Percentiles rank a stretch among this genome's conserved stretches.
phyloP scores from a whole-genome alignment of 2,329 filamentous ascomycete species.

The Ceratocystiopsis minuta region DNA sequence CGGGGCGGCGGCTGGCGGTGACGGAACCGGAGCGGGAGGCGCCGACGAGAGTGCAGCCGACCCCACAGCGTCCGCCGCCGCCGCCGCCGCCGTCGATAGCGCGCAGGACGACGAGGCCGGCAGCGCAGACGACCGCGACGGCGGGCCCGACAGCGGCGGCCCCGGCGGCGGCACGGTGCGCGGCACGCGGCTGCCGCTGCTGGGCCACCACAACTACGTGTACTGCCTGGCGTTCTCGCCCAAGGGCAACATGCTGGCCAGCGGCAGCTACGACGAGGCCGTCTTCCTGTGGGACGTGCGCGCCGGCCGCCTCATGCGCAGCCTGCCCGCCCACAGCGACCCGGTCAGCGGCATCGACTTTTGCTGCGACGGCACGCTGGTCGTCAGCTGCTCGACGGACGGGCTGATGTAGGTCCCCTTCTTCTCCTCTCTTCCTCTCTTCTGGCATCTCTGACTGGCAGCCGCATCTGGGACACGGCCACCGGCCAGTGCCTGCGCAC shows the following conservation, averaged over 20 bases:
- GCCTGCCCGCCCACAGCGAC: constrained; percentile 83
- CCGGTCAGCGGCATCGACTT: constrained; percentile 91
- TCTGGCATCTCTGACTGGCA: constrained; percentile 13
- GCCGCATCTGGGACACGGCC: constrained; percentile 84
- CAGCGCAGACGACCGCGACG: constrained; percentile 2
- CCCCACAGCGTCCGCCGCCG: too few species aligned
- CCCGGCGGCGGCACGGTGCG: constrained; percentile 9
- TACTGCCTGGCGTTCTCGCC: constrained; percentile 92
- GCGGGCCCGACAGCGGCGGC: background rate
- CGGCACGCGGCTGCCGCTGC: constrained; percentile 36
- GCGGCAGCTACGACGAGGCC: constrained; percentile 90
- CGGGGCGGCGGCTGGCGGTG: constrained; percentile 5
- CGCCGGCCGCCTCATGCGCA: constrained; percentile 72
- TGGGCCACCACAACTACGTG: constrained; percentile 91
- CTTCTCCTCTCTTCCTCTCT: background rate
- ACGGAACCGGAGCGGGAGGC: background rate
- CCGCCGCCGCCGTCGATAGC: background rate
- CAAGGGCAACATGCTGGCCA: constrained; percentile 92
- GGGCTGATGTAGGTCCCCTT: constrained; percentile 51
- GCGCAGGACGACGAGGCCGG: constrained; percentile 1
- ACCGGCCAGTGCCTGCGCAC: constrained; percentile 92
- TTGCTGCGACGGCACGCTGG: constrained; percentile 75
- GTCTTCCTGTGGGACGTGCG: constrained; percentile 95
- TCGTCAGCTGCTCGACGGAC: constrained; percentile 81
- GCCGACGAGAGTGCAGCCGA: background rate